Evolutionary conservation across 176 grass and related monocot genomes (phyloP), one percentile per base, ranked within the genome.

Genomic region (Thalia dealbata): DNA sequence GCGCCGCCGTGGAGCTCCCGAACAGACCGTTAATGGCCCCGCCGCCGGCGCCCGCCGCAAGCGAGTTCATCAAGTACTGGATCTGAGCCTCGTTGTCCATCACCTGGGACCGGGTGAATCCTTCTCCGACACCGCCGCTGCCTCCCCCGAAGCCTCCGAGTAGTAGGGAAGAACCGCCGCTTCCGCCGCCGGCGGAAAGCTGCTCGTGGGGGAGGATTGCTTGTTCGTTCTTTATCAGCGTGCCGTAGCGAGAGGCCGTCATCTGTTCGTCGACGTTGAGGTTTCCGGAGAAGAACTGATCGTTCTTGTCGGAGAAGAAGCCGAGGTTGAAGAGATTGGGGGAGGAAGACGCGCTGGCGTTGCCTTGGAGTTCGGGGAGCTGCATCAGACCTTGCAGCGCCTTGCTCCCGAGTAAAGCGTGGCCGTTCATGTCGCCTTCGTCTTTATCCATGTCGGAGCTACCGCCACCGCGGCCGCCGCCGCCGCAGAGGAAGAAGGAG

Each of bases 11-110:
- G 14, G 63, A 66, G 16, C 63, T 32, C 14, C 16, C 63, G 8
- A 66, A 23, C 38, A 58, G 54, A n/a, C 21, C 72, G 32, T 69
- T 74, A 13, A 48, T 48, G 45, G 10, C 45, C 79, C 75, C 79
- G 0, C 86, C 82, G 19, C 77, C 79, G 32, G 32, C 32, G n/a
- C n/a, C n/a, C 32, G 32, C 32, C 3, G 89, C 84, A 19, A 96
- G 84, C 22, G 92, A 96, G 82, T 92, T 92, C 92, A 96, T 96
- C 44, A 96, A 75, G 45, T 96, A 77, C 71, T 92, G 91, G 28
- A 96, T 72, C 71, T 88, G 81, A 1, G 86, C 77, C 0, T 92
- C 86, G 77, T 84, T 88, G 73, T 92, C 89, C 84, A 88, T 88
- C 84, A 88, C 86, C 24, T 96, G 89, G 66, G 72, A 52, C 21